phyloP scores from a whole-genome alignment of 805 yeast genomes.

The Candida ipomoeae region DNA sequence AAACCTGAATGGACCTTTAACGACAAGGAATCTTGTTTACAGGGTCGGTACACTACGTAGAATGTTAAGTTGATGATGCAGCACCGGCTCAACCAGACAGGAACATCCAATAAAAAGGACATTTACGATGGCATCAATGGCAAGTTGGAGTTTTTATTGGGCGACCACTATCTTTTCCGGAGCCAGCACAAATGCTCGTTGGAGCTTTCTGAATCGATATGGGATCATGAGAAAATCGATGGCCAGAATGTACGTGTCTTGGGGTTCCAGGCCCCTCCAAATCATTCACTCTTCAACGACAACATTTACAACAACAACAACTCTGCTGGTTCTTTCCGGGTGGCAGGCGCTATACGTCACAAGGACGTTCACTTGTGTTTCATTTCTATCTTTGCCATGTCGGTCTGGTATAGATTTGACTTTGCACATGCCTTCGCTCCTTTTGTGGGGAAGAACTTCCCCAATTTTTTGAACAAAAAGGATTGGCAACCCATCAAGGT shows the following conservation, averaged over 20 bases:
- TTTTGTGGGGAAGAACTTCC: neutral
- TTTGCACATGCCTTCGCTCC: neutral
- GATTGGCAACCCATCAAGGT: neutral
- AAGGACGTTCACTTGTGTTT: neutral
- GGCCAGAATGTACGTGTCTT: neutral
- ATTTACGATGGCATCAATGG: conserved; percentile 2
- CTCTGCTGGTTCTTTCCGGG: no score
- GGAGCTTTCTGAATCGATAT: neutral
- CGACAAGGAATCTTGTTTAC: neutral
- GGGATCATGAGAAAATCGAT: neutral
- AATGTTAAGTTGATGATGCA: neutral
- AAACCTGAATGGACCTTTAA: neutral
- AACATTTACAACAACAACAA: no score
- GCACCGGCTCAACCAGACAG: neutral
- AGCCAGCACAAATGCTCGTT: neutral
- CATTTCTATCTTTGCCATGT: neutral
- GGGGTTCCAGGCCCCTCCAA: neutral
- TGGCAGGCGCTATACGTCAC: neutral
- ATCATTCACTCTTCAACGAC: no score
- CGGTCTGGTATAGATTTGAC: neutral
- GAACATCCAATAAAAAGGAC: neutral
- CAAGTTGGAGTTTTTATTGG: conserved; percentile 4
- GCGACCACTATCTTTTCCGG: neutral
- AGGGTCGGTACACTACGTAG: neutral
- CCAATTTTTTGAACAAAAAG: neutral